Percentiles rank a stretch among this genome's conserved stretches.
phyloP scores from a whole-genome alignment of 768 basidiomycete species.

The Rhizopogon sp. region DNA sequence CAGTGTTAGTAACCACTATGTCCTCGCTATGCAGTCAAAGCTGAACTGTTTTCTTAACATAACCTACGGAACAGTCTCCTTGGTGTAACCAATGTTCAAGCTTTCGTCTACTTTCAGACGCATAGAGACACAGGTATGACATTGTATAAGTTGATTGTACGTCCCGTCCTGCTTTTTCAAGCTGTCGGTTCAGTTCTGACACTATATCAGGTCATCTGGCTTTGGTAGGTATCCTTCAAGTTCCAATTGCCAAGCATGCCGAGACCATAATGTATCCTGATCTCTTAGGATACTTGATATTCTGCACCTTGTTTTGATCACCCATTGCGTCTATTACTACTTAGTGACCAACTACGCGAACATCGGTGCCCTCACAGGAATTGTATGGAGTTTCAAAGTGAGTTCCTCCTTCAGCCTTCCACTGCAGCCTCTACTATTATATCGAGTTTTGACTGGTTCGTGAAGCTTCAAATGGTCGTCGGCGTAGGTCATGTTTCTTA shows the following conservation, averaged over 20 bases:
- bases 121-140: neutral
- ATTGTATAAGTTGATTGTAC: neutral
- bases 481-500: neutral
- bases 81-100: neutral
- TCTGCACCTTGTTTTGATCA: conserved; percentile 29
- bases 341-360: conserved; percentile 29
- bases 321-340: conserved; percentile 32
- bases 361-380: conserved; percentile 18
- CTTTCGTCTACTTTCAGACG: neutral
- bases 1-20: neutral
- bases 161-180: neutral
- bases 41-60: neutral
- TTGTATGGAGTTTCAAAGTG: conserved; percentile 22
- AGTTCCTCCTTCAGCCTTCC: neutral
- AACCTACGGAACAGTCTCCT: neutral
- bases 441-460: too few relatives aligned
- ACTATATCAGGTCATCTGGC: neutral
- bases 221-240: neutral
- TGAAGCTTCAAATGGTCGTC: neutral
- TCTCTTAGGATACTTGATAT: conserved; percentile 29
- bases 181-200: neutral
- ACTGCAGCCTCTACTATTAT: neutral
- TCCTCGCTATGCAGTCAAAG: neutral
- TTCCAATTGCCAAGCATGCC: neutral
- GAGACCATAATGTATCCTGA: neutral